Conservation (phyloP, 2,329 filamentous ascomycete genomes). For the Coniosporium tulheliwenetii region DNA sequence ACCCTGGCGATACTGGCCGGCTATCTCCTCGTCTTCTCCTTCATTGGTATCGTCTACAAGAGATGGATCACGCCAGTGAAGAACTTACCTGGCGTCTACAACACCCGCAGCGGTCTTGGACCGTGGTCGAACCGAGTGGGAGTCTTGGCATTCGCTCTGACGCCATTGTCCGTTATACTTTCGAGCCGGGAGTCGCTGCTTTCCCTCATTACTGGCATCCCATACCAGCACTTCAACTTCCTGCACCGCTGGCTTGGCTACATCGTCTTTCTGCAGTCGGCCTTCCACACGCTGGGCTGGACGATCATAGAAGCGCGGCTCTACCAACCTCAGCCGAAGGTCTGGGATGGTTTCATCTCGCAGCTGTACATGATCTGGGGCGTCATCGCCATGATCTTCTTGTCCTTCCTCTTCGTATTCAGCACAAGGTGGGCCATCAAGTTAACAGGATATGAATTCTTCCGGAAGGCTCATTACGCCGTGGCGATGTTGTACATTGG, state of each 20-base stretch:
- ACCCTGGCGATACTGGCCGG: conserved; percentile 40
- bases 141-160: conserved; percentile 56
- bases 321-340: conserved; percentile 55
- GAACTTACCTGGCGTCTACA: conserved; percentile 36
- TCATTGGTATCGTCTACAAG: conserved; percentile 52
- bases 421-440: conserved; percentile 45
- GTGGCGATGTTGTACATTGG: conserved; percentile 61
- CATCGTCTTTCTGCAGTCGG: conserved; percentile 52
- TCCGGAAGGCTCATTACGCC: conserved; percentile 59
- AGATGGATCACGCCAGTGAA: conserved; percentile 57
- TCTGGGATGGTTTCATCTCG: conserved; percentile 39
- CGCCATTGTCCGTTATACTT: conserved; percentile 52
- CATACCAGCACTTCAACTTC: conserved; percentile 66
- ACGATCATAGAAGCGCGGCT: conserved; percentile 47
- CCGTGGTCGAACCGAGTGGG: conserved; percentile 56
- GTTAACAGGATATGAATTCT: conserved; percentile 60
- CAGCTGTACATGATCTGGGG: conserved; percentile 62
- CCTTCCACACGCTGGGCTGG: conserved; percentile 58
- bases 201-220: conserved; percentile 53
- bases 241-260: conserved; percentile 63
- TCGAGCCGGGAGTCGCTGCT: conserved; percentile 55
- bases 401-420: conserved; percentile 45
- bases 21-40: conserved; percentile 54
- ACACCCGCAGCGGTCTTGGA: conserved; percentile 50
- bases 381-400: conserved; percentile 48